Conservation (phyloP, 78 protist genomes). For the Dictyostelium firmibasis region DNA sequence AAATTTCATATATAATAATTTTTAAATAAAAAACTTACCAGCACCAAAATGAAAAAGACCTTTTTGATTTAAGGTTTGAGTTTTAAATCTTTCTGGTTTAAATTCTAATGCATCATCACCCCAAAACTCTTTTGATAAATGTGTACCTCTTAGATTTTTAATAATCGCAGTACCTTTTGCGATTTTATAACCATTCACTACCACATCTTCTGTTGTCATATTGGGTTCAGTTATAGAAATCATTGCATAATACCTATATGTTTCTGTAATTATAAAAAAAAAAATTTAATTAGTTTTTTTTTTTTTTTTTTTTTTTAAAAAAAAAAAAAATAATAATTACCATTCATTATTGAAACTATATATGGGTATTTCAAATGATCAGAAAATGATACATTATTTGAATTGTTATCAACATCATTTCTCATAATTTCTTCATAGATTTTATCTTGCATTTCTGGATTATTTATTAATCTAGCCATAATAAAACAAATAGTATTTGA, state of each 20-base stretch:
- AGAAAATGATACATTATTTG: neutral
- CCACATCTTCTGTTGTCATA: neutral
- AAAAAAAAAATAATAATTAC: neutral
- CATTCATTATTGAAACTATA: neutral
- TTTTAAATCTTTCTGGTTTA: constrained; percentile 23
- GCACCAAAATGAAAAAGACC: neutral
- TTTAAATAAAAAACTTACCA: neutral
- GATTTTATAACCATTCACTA: neutral
- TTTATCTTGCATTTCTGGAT: neutral
- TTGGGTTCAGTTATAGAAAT: neutral
- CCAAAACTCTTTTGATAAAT: neutral
- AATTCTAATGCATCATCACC: constrained; percentile 10
- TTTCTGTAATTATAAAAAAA: neutral
- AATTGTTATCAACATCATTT: neutral
- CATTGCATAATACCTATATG: neutral
- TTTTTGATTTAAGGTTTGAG: neutral
- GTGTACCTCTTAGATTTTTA: neutral
- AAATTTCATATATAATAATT: too few relatives aligned
- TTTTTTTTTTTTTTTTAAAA: too few relatives aligned
- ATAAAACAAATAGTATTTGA: neutral
- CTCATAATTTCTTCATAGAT: neutral
- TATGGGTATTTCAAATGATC: neutral
- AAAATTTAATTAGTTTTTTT: too few relatives aligned
- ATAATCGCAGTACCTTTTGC: constrained; percentile 32
- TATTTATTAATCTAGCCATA: neutral